phyloP scores from a whole-genome alignment of 148 eudicot genomes.

The Linanthus parryae region DNA sequence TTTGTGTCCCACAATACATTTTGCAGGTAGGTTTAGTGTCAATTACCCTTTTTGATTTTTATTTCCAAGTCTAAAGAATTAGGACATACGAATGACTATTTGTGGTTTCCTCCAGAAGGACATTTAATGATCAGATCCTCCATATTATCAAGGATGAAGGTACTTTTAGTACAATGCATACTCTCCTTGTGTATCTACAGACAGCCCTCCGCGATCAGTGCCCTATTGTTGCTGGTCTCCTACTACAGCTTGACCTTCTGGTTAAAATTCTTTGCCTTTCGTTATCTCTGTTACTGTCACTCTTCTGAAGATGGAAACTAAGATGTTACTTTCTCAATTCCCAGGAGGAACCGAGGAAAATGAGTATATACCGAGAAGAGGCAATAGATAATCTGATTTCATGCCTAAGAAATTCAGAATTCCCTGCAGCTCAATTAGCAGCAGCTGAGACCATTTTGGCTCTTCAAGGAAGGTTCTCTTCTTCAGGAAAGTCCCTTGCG shows the following conservation, averaged over 20 bases:
- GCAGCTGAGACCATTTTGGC: conserved; percentile 43
- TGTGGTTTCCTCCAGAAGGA: conserved; percentile 23
- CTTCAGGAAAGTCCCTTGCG: conserved; percentile 37
- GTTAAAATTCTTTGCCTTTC: conserved; percentile 17
- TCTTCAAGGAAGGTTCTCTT: conserved; percentile 49
- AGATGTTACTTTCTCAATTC: neutral
- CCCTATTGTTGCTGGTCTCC: conserved; percentile 41
- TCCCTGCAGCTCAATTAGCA: conserved; percentile 35
- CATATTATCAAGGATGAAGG: conserved; percentile 46
- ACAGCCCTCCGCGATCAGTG: conserved; percentile 33
- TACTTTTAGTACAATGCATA: conserved; percentile 43
- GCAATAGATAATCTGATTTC: conserved; percentile 41
- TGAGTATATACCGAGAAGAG: conserved; percentile 51
- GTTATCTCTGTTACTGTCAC: conserved; percentile 5
- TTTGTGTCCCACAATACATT: too few species aligned
- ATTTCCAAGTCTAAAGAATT: neutral
- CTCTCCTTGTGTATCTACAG: conserved; percentile 36
- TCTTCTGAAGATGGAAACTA: neutral
- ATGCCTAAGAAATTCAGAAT: conserved; percentile 36
- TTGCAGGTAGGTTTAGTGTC: too few species aligned
- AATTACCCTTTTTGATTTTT: too few species aligned
- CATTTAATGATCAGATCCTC: conserved; percentile 32
- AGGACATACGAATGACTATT: neutral
- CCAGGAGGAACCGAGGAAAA: conserved; percentile 47
- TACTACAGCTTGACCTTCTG: conserved; percentile 52